Evolutionary conservation across 129 eudicot species (phyloP), one percentile per base, ranked within the genome.

Genomic region (Heracleum sosnowskyi): DNA sequence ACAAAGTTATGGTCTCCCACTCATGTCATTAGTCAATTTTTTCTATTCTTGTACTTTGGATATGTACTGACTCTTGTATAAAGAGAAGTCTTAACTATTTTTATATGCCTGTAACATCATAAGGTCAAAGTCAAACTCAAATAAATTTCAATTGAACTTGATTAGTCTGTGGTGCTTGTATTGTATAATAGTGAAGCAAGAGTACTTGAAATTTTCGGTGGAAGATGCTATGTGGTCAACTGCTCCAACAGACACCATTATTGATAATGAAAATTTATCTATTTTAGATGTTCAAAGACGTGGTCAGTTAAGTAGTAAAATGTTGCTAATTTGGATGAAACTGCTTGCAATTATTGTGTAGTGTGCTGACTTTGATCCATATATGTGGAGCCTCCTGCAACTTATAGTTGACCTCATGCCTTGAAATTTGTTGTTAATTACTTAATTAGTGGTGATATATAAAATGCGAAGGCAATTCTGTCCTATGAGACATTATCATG

Each of bases 1-100:
- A 39, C 78, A 40, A 15, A 31, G 51, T 81, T 73, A 47, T 77
- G 73, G 84, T 55, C 57, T 76, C 81, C 90, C 90, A 82, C 84
- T 84, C 82, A 75, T 75, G 73, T 74, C 64, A 41, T 71, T 60
- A 66, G 33, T 76, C 62, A 76, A 74, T 83, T 60, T 74, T 44
- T 33, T 24, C 34, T 20, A 36, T 29, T 53, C 64, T 81, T n/a
- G 41, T 39, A 55, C 34, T 47, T 31, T 55, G 15, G 39, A 33
- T 72, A 41, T 73, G n/a, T 66, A 28, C 57, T 63, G 57, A 47
- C 64, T 47, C 51, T 63, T 63, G 69, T 42, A 35, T 69, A 45
- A 64, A 64, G 73, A 12, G 44, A 72, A 39, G 36, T 78, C 79
- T 81, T 41, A 0, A 28, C 33, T 11, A 36, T 28, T 44, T 73